Percentiles rank a stretch among this genome's conserved stretches.
phyloP scores from a whole-genome alignment of 495 filamentous ascomycete genomes.

The Durotheca rogersii region DNA sequence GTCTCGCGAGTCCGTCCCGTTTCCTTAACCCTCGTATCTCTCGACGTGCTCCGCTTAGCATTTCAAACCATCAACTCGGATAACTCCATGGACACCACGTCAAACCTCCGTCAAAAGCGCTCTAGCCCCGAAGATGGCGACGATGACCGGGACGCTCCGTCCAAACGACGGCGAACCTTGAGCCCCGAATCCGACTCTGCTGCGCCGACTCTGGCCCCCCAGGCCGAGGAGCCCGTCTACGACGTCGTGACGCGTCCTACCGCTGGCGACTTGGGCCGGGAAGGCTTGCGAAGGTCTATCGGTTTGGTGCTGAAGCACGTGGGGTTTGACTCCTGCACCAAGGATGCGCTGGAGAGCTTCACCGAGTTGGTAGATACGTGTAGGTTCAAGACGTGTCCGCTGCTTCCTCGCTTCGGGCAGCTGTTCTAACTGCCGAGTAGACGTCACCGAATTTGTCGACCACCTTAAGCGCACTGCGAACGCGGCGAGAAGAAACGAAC shows the following conservation, averaged over 20 bases:
- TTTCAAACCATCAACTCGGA: neutral
- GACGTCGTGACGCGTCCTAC: constrained; percentile 23
- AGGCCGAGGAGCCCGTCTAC: neutral
- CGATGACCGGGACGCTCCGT: constrained; percentile 8
- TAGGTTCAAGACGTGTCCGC: constrained; percentile 21
- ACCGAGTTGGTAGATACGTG: constrained; percentile 42
- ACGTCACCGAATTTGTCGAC: constrained; percentile 35
- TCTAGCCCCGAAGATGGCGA: constrained; percentile 15
- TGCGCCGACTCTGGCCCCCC: neutral
- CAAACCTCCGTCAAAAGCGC: constrained; percentile 19
- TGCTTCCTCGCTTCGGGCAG: neutral
- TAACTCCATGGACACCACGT: constrained; percentile 10
- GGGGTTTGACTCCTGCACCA: constrained; percentile 43
- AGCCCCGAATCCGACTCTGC: constrained; percentile 9
- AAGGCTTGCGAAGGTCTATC: constrained; percentile 43
- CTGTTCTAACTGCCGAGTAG: constrained; percentile 30
- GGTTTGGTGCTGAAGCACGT: constrained; percentile 41
- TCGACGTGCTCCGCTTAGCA: neutral
- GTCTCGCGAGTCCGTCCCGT: no score
- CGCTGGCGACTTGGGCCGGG: constrained; percentile 37
- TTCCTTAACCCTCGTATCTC: no score
- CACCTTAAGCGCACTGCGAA: constrained; percentile 37
- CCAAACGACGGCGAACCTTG: constrained; percentile 38
- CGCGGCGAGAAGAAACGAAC: constrained; percentile 39
- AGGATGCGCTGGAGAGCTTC: constrained; percentile 48